Percentiles rank a stretch among this genome's conserved stretches.
phyloP scores from a whole-genome alignment of 768 basidiomycete genomes.

The Leccinum sublutescens region DNA sequence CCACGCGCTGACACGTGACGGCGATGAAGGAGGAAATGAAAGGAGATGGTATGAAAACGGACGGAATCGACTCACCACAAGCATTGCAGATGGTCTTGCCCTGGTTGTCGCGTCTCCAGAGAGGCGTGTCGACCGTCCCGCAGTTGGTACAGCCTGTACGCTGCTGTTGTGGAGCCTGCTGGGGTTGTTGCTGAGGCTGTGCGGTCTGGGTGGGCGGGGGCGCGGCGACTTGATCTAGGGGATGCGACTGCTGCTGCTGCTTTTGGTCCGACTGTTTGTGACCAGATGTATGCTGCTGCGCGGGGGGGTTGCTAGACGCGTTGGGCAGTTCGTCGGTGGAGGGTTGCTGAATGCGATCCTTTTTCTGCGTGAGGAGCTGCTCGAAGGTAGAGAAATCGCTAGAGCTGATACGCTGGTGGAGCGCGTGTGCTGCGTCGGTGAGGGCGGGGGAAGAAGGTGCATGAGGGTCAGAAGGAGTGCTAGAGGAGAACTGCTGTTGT shows the following conservation, averaged over 20 bases:
- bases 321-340: slow-evolving; percentile 15
- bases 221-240: slow-evolving; percentile 28
- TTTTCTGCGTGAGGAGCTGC: slow-evolving; percentile 30
- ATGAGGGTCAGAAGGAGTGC: slow-evolving; percentile 33
- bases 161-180: slow-evolving; percentile 37
- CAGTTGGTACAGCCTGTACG: slow-evolving; percentile 65
- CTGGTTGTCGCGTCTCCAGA: slow-evolving; percentile 80
- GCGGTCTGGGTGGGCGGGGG: slow-evolving; percentile 25
- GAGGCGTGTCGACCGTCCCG: slow-evolving; percentile 72
- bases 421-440: slow-evolving; percentile 22
- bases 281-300: slow-evolving; percentile 14
- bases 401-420: slow-evolving; percentile 31
- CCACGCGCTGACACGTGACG: background rate
- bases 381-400: slow-evolving; percentile 32
- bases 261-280: slow-evolving; percentile 16
- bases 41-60: slow-evolving; percentile 34
- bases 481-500: slow-evolving; percentile 44
- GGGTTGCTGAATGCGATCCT: slow-evolving; percentile 28
- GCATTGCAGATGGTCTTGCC: slow-evolving; percentile 88
- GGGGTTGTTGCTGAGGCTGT: slow-evolving; percentile 22
- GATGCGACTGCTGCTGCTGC: slow-evolving; percentile 14
- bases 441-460: slow-evolving; percentile 20
- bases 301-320: slow-evolving; percentile 8
- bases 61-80: slow-evolving; percentile 65
- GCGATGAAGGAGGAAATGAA: slow-evolving; percentile 21